Evolutionary conservation across 495 filamentous ascomycete genomes (phyloP), one percentile per base, ranked within the genome.

Genomic region (Aspergillus conjunctus): DNA sequence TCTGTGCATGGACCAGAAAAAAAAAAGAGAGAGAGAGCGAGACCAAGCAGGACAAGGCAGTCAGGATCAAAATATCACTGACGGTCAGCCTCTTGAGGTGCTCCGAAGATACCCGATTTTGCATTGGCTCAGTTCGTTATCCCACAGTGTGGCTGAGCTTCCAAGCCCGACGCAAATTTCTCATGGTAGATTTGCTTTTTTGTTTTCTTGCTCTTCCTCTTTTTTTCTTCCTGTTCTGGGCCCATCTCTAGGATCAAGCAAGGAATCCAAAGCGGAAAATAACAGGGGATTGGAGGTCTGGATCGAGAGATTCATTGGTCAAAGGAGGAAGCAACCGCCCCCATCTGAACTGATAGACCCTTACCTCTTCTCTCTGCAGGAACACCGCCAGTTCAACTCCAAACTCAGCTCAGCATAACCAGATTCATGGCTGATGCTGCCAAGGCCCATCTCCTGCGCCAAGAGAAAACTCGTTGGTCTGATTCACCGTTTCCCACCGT

Each of bases 301-400:
- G 45, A 20, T 34, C 50, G 45, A 22, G 26, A 12, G 20, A 54
- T 22, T 15, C 4, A 17, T 54, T 33, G 49, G 30, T 43, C 37
- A 48, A 45, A 34, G 20, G 31, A 15, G 50, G 20, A 55, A 43
- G 52, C 52, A 51, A 43, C 45, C 48, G 43, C 26, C 26, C 54
- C 50, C 55, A 54, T 51, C 32, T 31, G 26, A 17, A 32, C 21
- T 15, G 33, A 15, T 33, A 14, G 48, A 48, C 15, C 39, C 18
- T 12, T 44, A 44, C 51, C 56, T 60, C 59, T 51, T 54, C 33
- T 51, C 21, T 63, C 61, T 69, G 66, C 66, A 69, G 66, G 66
- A 66, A 69, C 63, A 69, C 63, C 62, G 66, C 66, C 63, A 64
- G 51, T 62, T 62, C 56, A 50, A 45, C 34, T 15, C 50, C 50